Evolutionary conservation across 2,329 filamentous ascomycete genomes (phyloP).

Genomic region (Orbilia quercus): DNA sequence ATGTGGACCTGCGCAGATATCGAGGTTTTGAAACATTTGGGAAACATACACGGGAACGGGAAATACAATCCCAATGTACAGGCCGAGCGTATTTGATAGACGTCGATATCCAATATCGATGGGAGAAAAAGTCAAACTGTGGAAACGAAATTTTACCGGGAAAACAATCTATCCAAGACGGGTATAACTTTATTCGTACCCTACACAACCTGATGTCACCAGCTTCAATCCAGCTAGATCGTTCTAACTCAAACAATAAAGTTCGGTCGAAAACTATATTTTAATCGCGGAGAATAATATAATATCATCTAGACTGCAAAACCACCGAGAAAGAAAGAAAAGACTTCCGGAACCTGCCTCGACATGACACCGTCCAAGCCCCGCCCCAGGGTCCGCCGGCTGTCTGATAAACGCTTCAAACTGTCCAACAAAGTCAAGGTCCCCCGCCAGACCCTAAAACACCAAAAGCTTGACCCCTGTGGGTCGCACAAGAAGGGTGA

Average conservation of each 20-base stretch:
- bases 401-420: constrained; percentile 53
- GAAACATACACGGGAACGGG: no score
- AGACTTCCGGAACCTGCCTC: constrained; percentile 10
- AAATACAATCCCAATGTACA: no score
- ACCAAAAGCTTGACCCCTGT: constrained; percentile 19
- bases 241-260: neutral
- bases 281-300: constrained; percentile 48
- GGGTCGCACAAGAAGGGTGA: constrained; percentile 40
- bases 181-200: constrained; percentile 23
- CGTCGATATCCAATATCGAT: no score
- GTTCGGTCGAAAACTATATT: no score
- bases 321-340: neutral
- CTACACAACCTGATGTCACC: constrained; percentile 26
- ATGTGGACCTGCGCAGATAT: no score
- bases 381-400: neutral
- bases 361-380: constrained; percentile 4
- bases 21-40: no score
- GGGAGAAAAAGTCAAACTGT: neutral
- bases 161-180: constrained; percentile 38
- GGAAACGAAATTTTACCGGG: neutral
- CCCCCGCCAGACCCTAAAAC: constrained; percentile 29
- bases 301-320: constrained; percentile 11
- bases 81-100: no score
- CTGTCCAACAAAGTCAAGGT: constrained; percentile 29
- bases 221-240: constrained; percentile 15